Evolutionary conservation across 176 grass and related monocot genomes (phyloP).

Genomic region (Oropetium thomaeum): DNA sequence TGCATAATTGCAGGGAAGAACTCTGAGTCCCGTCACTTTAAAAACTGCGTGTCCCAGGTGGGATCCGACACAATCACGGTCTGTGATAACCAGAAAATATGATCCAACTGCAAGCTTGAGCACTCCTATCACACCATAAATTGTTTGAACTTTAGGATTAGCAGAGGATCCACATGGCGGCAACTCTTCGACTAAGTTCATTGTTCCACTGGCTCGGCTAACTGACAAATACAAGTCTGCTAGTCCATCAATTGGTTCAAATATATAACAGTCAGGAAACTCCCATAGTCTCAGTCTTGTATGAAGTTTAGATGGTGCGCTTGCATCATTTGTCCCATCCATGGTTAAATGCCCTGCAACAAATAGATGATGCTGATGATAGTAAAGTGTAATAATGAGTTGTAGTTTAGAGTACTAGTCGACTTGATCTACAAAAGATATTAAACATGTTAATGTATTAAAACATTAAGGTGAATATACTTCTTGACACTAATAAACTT

Average conservation of each 20-base stretch:
- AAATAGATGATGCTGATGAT: conserved; percentile 15
- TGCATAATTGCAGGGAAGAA: conserved; percentile 79
- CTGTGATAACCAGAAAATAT: conserved; percentile 81
- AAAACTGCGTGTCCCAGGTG: conserved; percentile 84
- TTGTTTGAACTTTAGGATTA: conserved; percentile 56
- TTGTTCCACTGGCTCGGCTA: conserved; percentile 77
- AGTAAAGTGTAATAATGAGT: neutral
- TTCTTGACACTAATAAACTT: neutral
- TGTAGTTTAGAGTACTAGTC: neutral
- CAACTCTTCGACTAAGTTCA: conserved; percentile 68
- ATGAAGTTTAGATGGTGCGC: conserved; percentile 54
- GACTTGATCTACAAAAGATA: neutral
- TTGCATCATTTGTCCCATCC: conserved; percentile 38
- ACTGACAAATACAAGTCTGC: conserved; percentile 73
- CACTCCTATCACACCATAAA: conserved; percentile 83
- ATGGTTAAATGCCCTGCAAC: conserved; percentile 40
- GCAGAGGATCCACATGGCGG: conserved; percentile 39
- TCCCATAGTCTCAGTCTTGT: conserved; percentile 82
- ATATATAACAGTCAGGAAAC: conserved; percentile 69
- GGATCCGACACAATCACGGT: conserved; percentile 80
- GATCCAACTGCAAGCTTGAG: conserved; percentile 92
- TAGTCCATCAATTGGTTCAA: conserved; percentile 84
- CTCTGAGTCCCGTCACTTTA: conserved; percentile 81
- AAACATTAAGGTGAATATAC: neutral
- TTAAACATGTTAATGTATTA: conserved; percentile 1